These are phyloP conservation scores for Alternaria conjuncta DNA, from an alignment of 2,329 filamentous ascomycete genomes.

Conservation along the genomic window DNA sequence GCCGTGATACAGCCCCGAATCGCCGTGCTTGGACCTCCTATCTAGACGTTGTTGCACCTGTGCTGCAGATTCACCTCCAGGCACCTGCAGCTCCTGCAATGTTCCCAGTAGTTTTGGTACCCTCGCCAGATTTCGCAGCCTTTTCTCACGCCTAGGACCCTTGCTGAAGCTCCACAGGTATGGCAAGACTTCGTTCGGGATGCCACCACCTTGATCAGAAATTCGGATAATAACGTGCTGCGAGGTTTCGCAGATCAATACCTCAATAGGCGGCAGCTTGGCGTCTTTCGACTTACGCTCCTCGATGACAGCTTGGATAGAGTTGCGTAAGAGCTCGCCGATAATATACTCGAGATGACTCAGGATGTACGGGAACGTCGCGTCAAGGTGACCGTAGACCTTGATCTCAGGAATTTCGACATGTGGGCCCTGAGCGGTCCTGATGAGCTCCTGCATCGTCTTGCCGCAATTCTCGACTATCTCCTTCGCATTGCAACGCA, in stretches of 20 bases:
- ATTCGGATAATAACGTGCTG: slow-evolving; percentile 97
- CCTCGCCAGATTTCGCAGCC: slow-evolving; percentile 82
- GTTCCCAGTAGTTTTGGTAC: slow-evolving; percentile 94
- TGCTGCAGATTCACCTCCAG: slow-evolving; percentile 21
- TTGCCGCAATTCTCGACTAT: slow-evolving; percentile 84
- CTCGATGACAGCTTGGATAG: slow-evolving; percentile 90
- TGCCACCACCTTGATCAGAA: slow-evolving; percentile 92
- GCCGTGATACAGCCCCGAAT: slow-evolving; percentile 52
- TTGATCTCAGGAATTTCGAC: slow-evolving; percentile 79
- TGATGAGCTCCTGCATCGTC: slow-evolving; percentile 75
- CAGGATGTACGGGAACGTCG: slow-evolving; percentile 94
- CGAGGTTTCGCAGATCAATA: slow-evolving; percentile 90
- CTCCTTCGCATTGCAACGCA: slow-evolving; percentile 89
- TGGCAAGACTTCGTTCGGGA: slow-evolving; percentile 82
- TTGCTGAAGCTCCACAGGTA: slow-evolving; percentile 98
- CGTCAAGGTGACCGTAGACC: slow-evolving; percentile 82
- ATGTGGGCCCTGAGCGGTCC: slow-evolving; percentile 74
- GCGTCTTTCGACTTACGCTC: slow-evolving; percentile 59
- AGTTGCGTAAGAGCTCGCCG: slow-evolving; percentile 92
- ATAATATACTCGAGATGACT: slow-evolving; percentile 97
- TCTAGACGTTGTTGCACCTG: slow-evolving; percentile 26
- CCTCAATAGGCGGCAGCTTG: slow-evolving; percentile 83
- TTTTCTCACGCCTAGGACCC: slow-evolving; percentile 77
- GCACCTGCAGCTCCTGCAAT: slow-evolving; percentile 78
- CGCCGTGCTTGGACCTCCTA: slow-evolving; percentile 28